Conservation (phyloP, 2,329 filamentous ascomycete genomes). For the Juglanconis juglandina region DNA sequence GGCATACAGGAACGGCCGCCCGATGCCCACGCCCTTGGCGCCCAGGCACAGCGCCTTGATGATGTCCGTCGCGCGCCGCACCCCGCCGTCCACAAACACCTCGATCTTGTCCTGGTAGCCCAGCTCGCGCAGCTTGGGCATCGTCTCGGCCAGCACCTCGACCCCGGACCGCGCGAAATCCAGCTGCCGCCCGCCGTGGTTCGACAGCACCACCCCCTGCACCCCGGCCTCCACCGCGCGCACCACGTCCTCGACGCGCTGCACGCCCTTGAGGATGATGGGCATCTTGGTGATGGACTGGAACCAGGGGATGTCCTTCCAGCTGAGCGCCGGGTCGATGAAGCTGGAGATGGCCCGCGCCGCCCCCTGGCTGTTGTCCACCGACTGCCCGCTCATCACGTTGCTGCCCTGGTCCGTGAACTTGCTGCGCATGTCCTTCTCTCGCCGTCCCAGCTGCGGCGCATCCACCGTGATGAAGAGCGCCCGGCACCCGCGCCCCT, state of each 20-base stretch:
- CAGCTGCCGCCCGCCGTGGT: slow-evolving; percentile 92
- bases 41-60: slow-evolving; percentile 93
- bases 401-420: slow-evolving; percentile 79
- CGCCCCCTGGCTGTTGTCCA: slow-evolving; percentile 87
- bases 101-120: slow-evolving; percentile 76
- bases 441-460: slow-evolving; percentile 86
- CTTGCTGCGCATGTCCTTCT: slow-evolving; percentile 97
- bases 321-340: slow-evolving; percentile 90
- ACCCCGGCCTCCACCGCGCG: slow-evolving; percentile 78
- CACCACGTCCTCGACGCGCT: slow-evolving; percentile 92
- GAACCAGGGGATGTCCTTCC: slow-evolving; percentile 96
- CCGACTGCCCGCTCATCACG: slow-evolving; percentile 72
- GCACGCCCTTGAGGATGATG: slow-evolving; percentile 93
- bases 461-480: slow-evolving; percentile 99
- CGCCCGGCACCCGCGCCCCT: slow-evolving; percentile 85
- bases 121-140: slow-evolving; percentile 75
- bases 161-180: slow-evolving; percentile 87
- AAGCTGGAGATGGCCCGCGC: slow-evolving; percentile 93
- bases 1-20: slow-evolving; percentile 89
- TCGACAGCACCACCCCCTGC: slow-evolving; percentile 88
- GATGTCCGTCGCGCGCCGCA: slow-evolving; percentile 88
- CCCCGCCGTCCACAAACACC: slow-evolving; percentile 85
- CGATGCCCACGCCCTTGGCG: slow-evolving; percentile 88
- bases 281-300: slow-evolving; percentile 86
- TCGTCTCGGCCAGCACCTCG: slow-evolving; percentile 88